Conservation (phyloP, 2,329 filamentous ascomycete species). For the Colletotrichum acutatum region DNA sequence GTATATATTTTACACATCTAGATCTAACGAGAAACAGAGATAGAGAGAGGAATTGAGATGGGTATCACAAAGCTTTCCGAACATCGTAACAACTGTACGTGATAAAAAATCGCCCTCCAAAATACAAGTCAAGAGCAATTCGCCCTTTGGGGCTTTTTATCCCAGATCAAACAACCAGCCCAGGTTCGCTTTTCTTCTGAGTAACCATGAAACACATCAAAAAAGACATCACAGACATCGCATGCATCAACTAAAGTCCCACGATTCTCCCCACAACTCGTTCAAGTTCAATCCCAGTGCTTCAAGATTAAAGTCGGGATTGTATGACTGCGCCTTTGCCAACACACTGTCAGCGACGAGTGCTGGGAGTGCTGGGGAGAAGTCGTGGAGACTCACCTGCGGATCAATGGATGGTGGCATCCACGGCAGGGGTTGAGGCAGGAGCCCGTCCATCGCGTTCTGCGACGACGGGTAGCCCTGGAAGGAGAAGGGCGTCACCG, state of each 20-base stretch:
- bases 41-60: slow-evolving; percentile 26
- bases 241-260: slow-evolving; percentile 50
- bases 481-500: slow-evolving; percentile 54
- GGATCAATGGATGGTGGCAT: slow-evolving; percentile 42
- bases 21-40: background rate
- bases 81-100: slow-evolving; percentile 16
- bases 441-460: slow-evolving; percentile 35
- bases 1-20: slow-evolving; percentile 16
- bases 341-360: slow-evolving; percentile 35
- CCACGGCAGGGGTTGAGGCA: slow-evolving; percentile 47
- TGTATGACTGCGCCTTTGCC: slow-evolving; percentile 50
- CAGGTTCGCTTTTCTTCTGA: background rate
- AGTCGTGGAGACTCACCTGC: slow-evolving; percentile 37
- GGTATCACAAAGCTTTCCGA: slow-evolving; percentile 33
- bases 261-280: slow-evolving; percentile 65
- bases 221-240: background rate
- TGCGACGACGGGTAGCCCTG: slow-evolving; percentile 36
- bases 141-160: background rate
- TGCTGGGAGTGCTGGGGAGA: slow-evolving; percentile 34
- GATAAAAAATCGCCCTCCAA: slow-evolving; percentile 2
- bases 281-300: slow-evolving; percentile 64
- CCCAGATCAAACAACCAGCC: background rate
- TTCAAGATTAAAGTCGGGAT: slow-evolving; percentile 65
- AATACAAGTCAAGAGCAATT: background rate
- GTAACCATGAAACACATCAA: slow-evolving; percentile 1